Percentiles rank a stretch among this genome's conserved stretches.
phyloP scores from a whole-genome alignment of 2,329 filamentous ascomycete genomes.

The Phoma sp. region DNA sequence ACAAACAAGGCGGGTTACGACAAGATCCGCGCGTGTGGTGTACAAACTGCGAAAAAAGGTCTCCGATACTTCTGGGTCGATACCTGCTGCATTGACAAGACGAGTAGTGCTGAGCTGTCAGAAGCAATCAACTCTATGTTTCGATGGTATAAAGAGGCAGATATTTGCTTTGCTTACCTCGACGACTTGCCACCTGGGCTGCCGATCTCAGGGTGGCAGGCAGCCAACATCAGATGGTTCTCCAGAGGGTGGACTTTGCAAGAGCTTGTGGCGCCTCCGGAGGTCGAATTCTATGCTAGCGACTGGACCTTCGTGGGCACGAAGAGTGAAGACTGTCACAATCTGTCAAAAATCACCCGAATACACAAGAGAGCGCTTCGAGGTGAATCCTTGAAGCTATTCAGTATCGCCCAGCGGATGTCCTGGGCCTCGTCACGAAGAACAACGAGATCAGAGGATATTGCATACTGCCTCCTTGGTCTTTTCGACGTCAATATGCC shows the following conservation, averaged over 20 bases:
- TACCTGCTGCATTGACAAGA: neutral
- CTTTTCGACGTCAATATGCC: conserved; percentile 20
- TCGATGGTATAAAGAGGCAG: neutral
- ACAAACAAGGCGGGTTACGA: neutral
- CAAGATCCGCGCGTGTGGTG: neutral
- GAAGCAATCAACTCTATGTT: neutral
- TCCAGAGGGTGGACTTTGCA: neutral
- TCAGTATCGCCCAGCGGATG: neutral
- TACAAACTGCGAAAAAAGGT: neutral
- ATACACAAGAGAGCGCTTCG: neutral
- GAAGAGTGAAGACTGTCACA: neutral
- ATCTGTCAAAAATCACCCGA: neutral
- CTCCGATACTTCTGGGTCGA: neutral
- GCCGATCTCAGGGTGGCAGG: neutral
- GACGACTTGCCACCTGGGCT: neutral
- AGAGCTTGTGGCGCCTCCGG: neutral
- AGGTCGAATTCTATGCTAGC: neutral
- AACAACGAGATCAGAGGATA: neutral
- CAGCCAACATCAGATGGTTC: neutral
- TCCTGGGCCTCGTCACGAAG: neutral
- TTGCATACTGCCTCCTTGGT: conserved; percentile 10
- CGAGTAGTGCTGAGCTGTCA: neutral
- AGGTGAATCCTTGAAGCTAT: neutral
- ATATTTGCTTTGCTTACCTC: neutral
- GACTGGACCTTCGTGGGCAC: neutral